Conservation (phyloP, 2,329 filamentous ascomycete genomes). For the Cladosporium cucumerinum region DNA sequence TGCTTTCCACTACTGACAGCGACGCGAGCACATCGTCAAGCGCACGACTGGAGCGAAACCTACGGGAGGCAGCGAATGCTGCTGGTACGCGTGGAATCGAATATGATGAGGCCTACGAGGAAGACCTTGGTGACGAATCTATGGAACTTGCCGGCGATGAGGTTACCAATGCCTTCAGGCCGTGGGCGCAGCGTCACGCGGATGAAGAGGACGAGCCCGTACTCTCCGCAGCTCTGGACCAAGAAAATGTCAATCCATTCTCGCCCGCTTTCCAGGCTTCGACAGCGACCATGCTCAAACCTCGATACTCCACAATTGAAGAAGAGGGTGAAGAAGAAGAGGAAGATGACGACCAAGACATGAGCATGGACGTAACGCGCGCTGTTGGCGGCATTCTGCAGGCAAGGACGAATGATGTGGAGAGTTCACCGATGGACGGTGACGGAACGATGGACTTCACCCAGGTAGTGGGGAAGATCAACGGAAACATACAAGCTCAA, state of each 20-base stretch:
- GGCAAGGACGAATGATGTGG: slow-evolving; percentile 33
- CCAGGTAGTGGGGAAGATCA: slow-evolving; percentile 51
- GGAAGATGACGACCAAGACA: slow-evolving; percentile 54
- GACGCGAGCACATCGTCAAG: slow-evolving; percentile 62
- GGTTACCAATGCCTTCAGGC: slow-evolving; percentile 68
- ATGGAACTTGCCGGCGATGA: slow-evolving; percentile 60
- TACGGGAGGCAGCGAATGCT: slow-evolving; percentile 69
- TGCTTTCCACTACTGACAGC: slow-evolving; percentile 30
- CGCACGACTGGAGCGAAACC: slow-evolving; percentile 70
- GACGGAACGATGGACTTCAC: slow-evolving; percentile 57
- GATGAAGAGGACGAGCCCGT: slow-evolving; percentile 25
- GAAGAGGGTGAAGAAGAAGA: slow-evolving; percentile 52
- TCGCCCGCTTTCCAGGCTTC: slow-evolving; percentile 42
- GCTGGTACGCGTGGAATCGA: slow-evolving; percentile 71
- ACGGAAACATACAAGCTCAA: slow-evolving; percentile 32
- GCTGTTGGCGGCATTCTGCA: slow-evolving; percentile 75
- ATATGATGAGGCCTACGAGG: slow-evolving; percentile 56
- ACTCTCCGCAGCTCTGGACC: slow-evolving; percentile 37
- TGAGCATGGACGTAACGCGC: slow-evolving; percentile 92
- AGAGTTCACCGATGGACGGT: slow-evolving; percentile 38
- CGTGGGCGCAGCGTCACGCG: slow-evolving; percentile 62
- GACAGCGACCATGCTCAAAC: slow-evolving; percentile 21
- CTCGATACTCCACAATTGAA: slow-evolving; percentile 25
- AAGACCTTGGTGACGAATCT: slow-evolving; percentile 50
- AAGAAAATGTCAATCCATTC: slow-evolving; percentile 51